phyloP scores from a whole-genome alignment of 257 asterid genomes.

The Rubia yunnanensis region DNA sequence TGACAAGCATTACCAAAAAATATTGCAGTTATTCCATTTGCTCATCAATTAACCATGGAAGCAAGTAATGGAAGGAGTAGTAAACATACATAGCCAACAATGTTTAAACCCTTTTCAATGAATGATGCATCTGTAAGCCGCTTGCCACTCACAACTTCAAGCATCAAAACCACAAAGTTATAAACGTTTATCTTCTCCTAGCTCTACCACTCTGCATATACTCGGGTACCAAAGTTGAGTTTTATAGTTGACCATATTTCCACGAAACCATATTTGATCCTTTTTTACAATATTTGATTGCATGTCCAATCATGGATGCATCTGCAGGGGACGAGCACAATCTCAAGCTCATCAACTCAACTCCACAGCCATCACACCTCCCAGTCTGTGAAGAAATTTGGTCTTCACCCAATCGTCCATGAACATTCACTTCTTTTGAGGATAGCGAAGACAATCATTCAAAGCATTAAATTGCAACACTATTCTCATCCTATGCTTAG shows the following conservation, averaged over 20 bases:
- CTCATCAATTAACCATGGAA: neutral
- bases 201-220: conserved; percentile 96
- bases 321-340: too few relatives aligned
- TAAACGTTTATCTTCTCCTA: conserved; percentile 76
- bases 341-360: too few relatives aligned
- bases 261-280: too few relatives aligned
- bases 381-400: too few relatives aligned
- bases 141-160: conserved; percentile 62
- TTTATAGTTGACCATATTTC: neutral
- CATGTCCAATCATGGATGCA: too few relatives aligned
- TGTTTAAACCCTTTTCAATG: conserved; percentile 77
- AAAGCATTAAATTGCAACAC: too few relatives aligned
- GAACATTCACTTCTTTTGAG: too few relatives aligned
- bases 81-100: conserved; percentile 78
- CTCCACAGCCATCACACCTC: too few relatives aligned
- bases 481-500: too few relatives aligned
- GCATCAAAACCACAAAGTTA: conserved; percentile 78
- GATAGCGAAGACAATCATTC: too few relatives aligned
- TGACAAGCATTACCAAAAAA: neutral
- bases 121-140: conserved; percentile 78
- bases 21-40: neutral
- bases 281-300: too few relatives aligned
- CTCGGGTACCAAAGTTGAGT: conserved; percentile 29
- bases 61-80: conserved; percentile 3
- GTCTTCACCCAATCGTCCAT: too few relatives aligned